Evolutionary conservation across 2,329 filamentous ascomycete genomes (phyloP).

Genomic region (Didymella segeticola): DNA sequence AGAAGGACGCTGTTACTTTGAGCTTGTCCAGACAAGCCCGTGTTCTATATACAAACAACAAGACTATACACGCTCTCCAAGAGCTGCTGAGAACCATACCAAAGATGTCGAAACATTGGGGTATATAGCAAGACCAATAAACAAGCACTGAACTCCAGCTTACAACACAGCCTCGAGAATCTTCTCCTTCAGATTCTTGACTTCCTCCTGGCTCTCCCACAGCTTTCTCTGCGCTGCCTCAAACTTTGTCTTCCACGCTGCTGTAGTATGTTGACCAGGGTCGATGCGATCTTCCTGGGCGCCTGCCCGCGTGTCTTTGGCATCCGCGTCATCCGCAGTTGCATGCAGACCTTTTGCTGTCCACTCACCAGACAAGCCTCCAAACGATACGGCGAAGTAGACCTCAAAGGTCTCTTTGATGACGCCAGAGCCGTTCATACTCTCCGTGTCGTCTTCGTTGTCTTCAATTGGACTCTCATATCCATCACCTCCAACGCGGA

Average conservation of each 20-base stretch:
- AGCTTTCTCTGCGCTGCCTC: constrained; percentile 42
- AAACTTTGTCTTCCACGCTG: constrained; percentile 45
- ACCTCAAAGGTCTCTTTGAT: constrained; percentile 54
- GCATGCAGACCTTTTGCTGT: constrained; percentile 49
- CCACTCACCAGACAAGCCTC: constrained; percentile 52
- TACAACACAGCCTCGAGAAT: constrained; percentile 50
- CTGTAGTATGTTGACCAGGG: constrained; percentile 20
- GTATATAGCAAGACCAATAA: constrained; percentile 34
- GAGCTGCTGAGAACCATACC: constrained; percentile 1
- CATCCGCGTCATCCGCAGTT: constrained; percentile 10
- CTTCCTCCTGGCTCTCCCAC: constrained; percentile 46
- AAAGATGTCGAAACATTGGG: constrained; percentile 28
- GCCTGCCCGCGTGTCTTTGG: constrained; percentile 2
- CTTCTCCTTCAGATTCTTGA: constrained; percentile 44
- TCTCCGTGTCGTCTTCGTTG: constrained; percentile 43
- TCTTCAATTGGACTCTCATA: constrained; percentile 52
- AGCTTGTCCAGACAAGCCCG: constrained; percentile 15
- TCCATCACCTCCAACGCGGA: constrained; percentile 50
- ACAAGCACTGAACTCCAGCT: constrained; percentile 10
- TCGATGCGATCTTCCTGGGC: constrained; percentile 24
- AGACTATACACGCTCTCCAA: neutral
- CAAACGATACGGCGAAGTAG: constrained; percentile 52
- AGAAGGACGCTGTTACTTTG: neutral
- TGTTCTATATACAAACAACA: neutral
- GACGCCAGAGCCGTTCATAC: constrained; percentile 17